Percentiles rank a stretch among this genome's conserved stretches.
phyloP scores from a whole-genome alignment of 345 rosid genomes.

The Carallia pectinifolia region DNA sequence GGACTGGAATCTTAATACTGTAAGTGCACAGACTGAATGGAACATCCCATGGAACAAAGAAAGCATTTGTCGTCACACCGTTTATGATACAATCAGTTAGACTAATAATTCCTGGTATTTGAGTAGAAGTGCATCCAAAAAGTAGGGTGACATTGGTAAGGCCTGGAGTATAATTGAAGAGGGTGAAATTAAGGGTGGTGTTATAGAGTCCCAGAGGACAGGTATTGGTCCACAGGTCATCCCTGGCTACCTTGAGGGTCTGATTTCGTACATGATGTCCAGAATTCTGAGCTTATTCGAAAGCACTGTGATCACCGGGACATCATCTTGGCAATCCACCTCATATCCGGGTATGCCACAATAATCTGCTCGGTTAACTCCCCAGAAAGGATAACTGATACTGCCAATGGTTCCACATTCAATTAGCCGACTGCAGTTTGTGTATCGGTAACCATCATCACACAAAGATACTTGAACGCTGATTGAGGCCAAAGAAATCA shows the following conservation, averaged over 20 bases:
- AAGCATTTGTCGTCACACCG: not conserved
- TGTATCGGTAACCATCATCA: not conserved
- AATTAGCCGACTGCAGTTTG: slow-evolving; percentile 19
- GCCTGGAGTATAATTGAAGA: not conserved
- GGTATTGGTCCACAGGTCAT: slow-evolving; percentile 14
- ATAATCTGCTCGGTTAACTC: slow-evolving; percentile 14
- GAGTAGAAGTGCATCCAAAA: not conserved
- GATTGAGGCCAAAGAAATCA: not conserved
- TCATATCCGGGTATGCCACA: slow-evolving; percentile 32
- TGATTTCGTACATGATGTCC: not conserved
- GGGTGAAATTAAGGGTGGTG: slow-evolving; percentile 6
- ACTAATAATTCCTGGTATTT: not conserved
- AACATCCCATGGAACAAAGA: not conserved
- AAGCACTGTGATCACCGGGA: slow-evolving; percentile 13
- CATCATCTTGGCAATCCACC: slow-evolving; percentile 18
- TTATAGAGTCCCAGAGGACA: not conserved
- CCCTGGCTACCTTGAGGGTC: slow-evolving; percentile 22
- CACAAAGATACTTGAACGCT: not conserved
- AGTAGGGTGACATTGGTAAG: slow-evolving; percentile 13
- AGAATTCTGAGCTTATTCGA: slow-evolving; percentile 17
- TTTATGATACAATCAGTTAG: not conserved
- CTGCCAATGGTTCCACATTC: slow-evolving; percentile 16
- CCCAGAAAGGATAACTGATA: slow-evolving; percentile 38
- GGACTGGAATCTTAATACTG: slow-evolving; percentile 13
- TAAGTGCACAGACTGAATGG: not conserved